Evolutionary conservation across 139 green algal genomes (phyloP), one percentile per base, ranked within the genome.

Genomic region (Desmodesmus armatus): DNA sequence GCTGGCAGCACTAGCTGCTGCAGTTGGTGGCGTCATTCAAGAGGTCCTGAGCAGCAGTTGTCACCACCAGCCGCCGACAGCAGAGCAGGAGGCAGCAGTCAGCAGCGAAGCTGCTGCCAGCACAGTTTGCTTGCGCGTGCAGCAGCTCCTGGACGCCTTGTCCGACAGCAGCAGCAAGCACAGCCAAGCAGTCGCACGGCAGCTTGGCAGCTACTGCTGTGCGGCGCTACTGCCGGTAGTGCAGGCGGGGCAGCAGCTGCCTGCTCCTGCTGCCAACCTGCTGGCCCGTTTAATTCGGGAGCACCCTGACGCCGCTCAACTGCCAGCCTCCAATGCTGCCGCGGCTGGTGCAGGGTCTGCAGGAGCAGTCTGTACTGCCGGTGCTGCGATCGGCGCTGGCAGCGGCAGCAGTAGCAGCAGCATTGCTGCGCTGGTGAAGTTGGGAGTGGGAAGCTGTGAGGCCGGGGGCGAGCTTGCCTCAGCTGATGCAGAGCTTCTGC

Each of bases 401-500:
- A 78, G 6, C 40, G 27, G 51, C 35, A 41, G 83, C 82, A 84
- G 77, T 53, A 60, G 41, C 63, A 79, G 84, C 65, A 88, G 75
- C 41, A 75, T 72, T 44, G 60, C 65, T 66, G 74, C 39, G 4
- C 41, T 82, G 35, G 76, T 82, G 33, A 35, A 39, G 3, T n/a
- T 72, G 25, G 76, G 76, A 2, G 33, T 82, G 2, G 1, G n/a
- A 21, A 55, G 37, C 5, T 55, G 69, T 7, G 29, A 7, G 6
- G 67, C 3, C 13, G n/a, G 55, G 25, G 17, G 76, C 39, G 37
- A 65, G 21, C 69, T 58, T 3, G 17, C 76, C 41, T 23, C 55
- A 39, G 53, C 76, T 19, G 76, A 82, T 72, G 3, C 25, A 31
- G 76, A 72, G 2, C 35, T 82, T 53, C 76, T 82, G 76, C 76